Evolutionary conservation across 306 rosid genomes (phyloP).

Genomic region (Quercus berberidifolia): DNA sequence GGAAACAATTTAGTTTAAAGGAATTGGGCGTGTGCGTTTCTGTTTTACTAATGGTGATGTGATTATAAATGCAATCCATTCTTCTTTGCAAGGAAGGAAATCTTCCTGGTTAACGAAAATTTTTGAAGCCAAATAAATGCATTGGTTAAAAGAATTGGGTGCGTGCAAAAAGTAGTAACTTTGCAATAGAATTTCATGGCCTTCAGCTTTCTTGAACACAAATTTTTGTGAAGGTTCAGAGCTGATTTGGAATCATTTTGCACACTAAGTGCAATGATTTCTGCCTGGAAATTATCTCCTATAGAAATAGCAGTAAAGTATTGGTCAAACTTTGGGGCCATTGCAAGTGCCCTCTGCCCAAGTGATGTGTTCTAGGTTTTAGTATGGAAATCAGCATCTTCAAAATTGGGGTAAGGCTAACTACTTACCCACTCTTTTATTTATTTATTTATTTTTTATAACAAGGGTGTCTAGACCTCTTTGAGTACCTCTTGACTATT

Average conservation of each 20-base stretch:
- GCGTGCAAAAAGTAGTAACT: not conserved
- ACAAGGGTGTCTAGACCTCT: too few species aligned
- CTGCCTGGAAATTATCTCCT: not conserved
- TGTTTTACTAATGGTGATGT: not conserved
- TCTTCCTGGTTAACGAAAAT: not conserved
- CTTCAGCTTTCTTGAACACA: not conserved
- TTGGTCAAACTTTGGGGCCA: too few species aligned
- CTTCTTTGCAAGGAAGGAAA: not conserved
- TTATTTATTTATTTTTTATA: too few species aligned
- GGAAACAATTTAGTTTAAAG: not conserved
- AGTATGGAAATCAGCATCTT: too few species aligned
- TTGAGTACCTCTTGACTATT: too few species aligned
- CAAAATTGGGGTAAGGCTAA: too few species aligned
- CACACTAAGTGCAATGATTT: not conserved
- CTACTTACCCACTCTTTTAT: too few species aligned
- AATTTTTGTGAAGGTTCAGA: conserved; percentile 4
- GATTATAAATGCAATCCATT: not conserved
- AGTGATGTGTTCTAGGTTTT: too few species aligned
- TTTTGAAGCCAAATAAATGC: conserved; percentile 1
- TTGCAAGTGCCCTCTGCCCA: too few species aligned
- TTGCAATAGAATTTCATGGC: not conserved
- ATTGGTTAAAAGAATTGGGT: not conserved
- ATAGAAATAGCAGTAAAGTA: not conserved
- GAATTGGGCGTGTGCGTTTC: not conserved
- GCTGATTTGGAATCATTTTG: not conserved